Percentiles rank a stretch among this genome's conserved stretches.
Evolutionary conservation across 208 protist genomes (phyloP).

Genomic region (Naegleria lovaniensis): DNA sequence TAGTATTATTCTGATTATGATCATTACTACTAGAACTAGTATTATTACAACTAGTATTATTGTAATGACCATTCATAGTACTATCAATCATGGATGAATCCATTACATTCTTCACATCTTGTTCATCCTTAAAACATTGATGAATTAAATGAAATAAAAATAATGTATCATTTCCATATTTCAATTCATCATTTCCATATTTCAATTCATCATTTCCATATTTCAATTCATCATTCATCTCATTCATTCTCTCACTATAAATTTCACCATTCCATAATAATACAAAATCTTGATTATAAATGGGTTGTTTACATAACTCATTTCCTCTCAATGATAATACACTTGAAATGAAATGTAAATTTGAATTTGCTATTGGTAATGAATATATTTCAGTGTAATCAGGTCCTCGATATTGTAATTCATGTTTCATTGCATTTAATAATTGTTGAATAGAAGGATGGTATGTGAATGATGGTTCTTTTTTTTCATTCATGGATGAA

Average conservation of each 20-base stretch:
- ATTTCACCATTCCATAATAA: conserved; percentile 4
- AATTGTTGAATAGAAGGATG: too few relatives aligned
- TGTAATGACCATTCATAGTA: too few relatives aligned
- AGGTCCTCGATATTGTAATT: background rate
- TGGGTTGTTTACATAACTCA: background rate
- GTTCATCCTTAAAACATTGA: too few relatives aligned
- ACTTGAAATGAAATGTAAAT: background rate
- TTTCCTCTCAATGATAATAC: background rate
- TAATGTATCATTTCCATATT: background rate
- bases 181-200: background rate
- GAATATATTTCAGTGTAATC: background rate
- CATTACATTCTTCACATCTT: too few relatives aligned
- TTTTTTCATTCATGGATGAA: too few relatives aligned
- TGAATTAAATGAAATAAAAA: background rate
- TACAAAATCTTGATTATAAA: background rate
- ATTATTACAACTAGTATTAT: too few relatives aligned
- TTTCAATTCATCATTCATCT: background rate
- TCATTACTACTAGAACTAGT: too few relatives aligned
- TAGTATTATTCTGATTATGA: too few relatives aligned
- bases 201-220: background rate
- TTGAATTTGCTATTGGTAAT: background rate
- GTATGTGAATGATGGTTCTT: too few relatives aligned
- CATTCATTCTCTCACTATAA: background rate
- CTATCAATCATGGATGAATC: too few relatives aligned
- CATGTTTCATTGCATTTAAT: background rate